A percentile compares a stretch with the other conserved stretches of the same genome.
phyloP scores from a whole-genome alignment of 2,329 filamentous ascomycete genomes.

The Pyricularia sp. region DNA sequence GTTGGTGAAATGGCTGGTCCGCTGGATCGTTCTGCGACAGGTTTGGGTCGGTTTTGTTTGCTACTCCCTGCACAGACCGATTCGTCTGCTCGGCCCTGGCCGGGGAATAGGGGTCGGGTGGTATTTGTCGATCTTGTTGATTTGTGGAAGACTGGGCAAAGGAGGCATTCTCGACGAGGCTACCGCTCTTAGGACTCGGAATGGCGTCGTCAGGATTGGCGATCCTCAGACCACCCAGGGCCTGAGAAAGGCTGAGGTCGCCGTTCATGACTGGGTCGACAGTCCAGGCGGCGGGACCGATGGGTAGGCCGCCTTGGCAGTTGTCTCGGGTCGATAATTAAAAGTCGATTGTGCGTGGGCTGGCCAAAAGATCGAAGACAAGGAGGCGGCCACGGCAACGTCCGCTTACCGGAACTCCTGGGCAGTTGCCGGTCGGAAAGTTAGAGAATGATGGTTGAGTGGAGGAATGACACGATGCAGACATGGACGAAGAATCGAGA shows the following conservation, averaged over 20 bases:
- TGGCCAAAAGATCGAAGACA: not conserved
- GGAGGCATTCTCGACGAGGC: conserved; percentile 1
- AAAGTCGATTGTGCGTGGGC: not conserved
- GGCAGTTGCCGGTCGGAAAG: not conserved
- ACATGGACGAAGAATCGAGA: not conserved
- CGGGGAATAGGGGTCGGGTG: not conserved
- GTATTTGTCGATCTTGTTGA: not conserved
- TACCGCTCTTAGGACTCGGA: conserved; percentile 15
- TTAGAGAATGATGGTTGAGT: not conserved
- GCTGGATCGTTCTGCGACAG: not conserved
- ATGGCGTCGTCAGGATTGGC: conserved; percentile 81
- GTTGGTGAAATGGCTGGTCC: not conserved
- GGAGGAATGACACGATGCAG: not conserved
- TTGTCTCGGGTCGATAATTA: not conserved
- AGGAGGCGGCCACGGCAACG: not conserved
- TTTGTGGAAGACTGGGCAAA: not conserved
- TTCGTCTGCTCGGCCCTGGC: not conserved
- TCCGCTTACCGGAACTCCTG: not conserved
- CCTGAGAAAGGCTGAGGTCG: conserved; percentile 85
- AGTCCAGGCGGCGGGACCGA: conserved; percentile 5
- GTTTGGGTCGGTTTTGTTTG: not conserved
- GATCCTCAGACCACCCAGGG: conserved; percentile 88
- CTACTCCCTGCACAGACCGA: not conserved
- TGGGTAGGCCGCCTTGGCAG: not conserved
- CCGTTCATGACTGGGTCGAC: conserved; percentile 60